Conservation (phyloP, 306 rosid species). For the Prinsepia uniflora region DNA sequence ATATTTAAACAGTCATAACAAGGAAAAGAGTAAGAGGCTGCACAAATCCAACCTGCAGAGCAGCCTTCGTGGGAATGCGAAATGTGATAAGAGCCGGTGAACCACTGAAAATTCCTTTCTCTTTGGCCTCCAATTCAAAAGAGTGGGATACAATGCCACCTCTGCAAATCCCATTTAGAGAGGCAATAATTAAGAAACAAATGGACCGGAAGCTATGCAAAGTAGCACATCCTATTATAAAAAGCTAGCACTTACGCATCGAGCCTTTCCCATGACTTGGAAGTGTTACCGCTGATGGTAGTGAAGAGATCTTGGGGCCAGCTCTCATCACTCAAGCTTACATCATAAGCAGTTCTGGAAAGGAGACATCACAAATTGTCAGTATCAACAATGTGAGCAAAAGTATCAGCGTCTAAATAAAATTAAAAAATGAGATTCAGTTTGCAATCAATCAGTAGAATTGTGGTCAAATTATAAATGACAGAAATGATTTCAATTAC, state of each 20-base stretch:
- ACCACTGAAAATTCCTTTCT: slow-evolving; percentile 60
- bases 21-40: slow-evolving; percentile 2
- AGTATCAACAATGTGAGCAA: background rate
- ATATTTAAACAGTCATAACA: slow-evolving; percentile 8
- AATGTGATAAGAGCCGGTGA: slow-evolving; percentile 81
- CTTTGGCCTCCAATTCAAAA: slow-evolving; percentile 82
- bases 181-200: slow-evolving; percentile 12
- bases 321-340: slow-evolving; percentile 68
- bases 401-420: background rate
- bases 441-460: background rate
- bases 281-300: slow-evolving; percentile 57
- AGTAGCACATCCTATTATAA: slow-evolving; percentile 15
- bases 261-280: slow-evolving; percentile 93
- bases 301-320: slow-evolving; percentile 72
- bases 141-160: slow-evolving; percentile 71
- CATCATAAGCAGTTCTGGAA: slow-evolving; percentile 85
- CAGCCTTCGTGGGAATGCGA: slow-evolving; percentile 84
- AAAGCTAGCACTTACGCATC: slow-evolving; percentile 66
- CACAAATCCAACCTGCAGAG: slow-evolving; percentile 57
- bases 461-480: background rate
- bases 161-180: slow-evolving; percentile 37
- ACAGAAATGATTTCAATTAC: background rate
- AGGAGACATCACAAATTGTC: background rate
- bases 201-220: slow-evolving; percentile 5
- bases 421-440: background rate